phyloP scores from a whole-genome alignment of 2,329 filamentous ascomycete species.

The Diaporthe sp. region DNA sequence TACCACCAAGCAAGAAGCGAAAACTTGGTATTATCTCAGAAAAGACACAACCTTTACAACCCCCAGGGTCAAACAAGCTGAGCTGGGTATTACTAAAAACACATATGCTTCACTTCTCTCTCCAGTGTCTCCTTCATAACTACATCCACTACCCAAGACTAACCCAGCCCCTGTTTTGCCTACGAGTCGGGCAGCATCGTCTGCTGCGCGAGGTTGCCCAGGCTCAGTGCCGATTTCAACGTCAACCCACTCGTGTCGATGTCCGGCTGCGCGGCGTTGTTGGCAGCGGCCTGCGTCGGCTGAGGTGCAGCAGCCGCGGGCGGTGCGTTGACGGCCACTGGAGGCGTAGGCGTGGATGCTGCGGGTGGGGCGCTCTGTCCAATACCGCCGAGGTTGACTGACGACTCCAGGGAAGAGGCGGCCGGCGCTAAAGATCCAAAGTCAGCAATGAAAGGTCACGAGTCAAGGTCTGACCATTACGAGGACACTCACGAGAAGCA shows the following conservation, averaged over 20 bases:
- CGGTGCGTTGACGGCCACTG: conserved; percentile 44
- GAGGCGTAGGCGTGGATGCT: conserved; percentile 44
- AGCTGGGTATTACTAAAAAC: conserved; percentile 33
- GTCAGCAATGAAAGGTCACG: neutral
- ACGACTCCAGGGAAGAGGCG: conserved; percentile 46
- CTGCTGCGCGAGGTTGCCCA: conserved; percentile 57
- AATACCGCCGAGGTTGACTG: conserved; percentile 47
- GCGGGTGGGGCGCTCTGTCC: conserved; percentile 41
- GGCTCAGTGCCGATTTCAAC: conserved; percentile 58
- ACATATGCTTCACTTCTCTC: conserved; percentile 26
- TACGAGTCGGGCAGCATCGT: conserved; percentile 41
- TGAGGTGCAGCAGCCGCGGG: conserved; percentile 44
- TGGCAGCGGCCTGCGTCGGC: conserved; percentile 40
- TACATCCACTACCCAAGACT: neutral
- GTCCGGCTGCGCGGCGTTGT: conserved; percentile 45
- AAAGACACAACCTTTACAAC: conserved; percentile 27
- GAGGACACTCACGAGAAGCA: conserved; percentile 18
- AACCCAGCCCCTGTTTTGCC: neutral
- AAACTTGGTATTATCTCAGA: conserved; percentile 19
- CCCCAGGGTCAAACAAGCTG: conserved; percentile 27
- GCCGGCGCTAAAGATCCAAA: neutral
- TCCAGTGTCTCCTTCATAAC: conserved; percentile 15
- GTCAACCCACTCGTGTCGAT: conserved; percentile 58
- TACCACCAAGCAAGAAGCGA: conserved; percentile 11
- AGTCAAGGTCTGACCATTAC: neutral